Percentiles rank a stretch among this genome's conserved stretches.
Evolutionary conservation across 805 yeast species (phyloP).

Genomic region (Candida alai): DNA sequence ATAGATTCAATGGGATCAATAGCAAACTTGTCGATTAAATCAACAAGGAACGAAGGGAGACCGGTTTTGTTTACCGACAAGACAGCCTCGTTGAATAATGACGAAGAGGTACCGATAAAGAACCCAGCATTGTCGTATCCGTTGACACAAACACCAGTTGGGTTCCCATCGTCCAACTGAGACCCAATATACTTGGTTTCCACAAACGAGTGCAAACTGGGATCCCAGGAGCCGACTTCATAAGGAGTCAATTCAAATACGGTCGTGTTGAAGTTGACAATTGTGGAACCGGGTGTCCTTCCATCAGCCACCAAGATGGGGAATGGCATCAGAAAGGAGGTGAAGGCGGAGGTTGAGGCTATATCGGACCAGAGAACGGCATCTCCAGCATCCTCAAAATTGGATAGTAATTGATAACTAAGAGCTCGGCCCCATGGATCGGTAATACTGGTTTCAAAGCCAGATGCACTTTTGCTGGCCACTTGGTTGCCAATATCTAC

Average conservation of each 20-base stretch:
- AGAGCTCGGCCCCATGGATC: conserved; percentile 45
- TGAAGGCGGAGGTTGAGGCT: conserved; percentile 22
- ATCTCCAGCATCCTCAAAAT: conserved; percentile 23
- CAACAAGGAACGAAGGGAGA: conserved; percentile 1
- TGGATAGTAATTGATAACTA: conserved; percentile 35
- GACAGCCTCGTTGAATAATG: conserved; percentile 69
- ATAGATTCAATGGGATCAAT: conserved; percentile 23
- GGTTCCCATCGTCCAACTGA: conserved; percentile 54
- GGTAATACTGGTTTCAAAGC: conserved; percentile 35
- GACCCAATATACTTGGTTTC: conserved; percentile 72
- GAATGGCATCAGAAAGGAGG: conserved; percentile 33
- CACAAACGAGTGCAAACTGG: conserved; percentile 60
- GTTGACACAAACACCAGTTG: conserved; percentile 48
- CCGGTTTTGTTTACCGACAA: conserved; percentile 47
- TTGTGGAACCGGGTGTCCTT: conserved; percentile 29
- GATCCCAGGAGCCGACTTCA: conserved; percentile 84
- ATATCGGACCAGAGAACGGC: conserved; percentile 31
- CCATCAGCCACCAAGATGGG: conserved; percentile 39
- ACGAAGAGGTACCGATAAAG: conserved; percentile 77
- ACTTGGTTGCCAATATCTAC: conserved; percentile 53
- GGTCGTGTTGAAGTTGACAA: conserved; percentile 34
- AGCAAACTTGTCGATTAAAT: conserved; percentile 15
- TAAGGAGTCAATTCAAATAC: conserved; percentile 37
- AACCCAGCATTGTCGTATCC: conserved; percentile 84
- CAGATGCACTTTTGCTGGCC: conserved; percentile 35